Base-by-base conservation (phyloP, 805 yeast genomes). In the Spencermartinsiella europaea region DNA sequence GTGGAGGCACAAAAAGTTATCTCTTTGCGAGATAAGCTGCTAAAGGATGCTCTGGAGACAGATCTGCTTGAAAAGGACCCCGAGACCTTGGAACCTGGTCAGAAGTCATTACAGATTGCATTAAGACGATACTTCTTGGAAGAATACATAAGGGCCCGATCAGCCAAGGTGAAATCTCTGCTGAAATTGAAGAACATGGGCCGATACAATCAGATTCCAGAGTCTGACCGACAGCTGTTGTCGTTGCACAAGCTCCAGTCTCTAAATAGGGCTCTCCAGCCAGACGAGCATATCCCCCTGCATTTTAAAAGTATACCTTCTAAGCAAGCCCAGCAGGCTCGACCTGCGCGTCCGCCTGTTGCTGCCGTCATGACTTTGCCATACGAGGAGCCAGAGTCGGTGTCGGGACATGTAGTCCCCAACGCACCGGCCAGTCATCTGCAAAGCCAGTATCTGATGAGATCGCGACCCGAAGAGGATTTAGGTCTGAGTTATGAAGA, bases 1-100 rank as follows among this genome's bases (percentile, higher is more conserved):
- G 19, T 12, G 12, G 51, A 53, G 40, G 48, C 47, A 14, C 36
- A 31, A 27, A 53, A 52, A 38, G 45, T 52, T 34, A 38, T 52
- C 1, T 42, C 27, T 8, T 38, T 52, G 5, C 38, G 54, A 21
- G 48, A 53, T 40, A 34, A 36, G n/a, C 38, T 52, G 4, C 40
- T 52, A 25, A 39, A 47, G 38, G 34, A 49, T 16, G 53, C 50
- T 4, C 43, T 47, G 3, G 50, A 48, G 4, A 35, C 50, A 21
- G 38, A 39, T 17, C 38, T 51, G 19, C 21, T 48, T 27, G 44
- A 40, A 10, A 31, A 38, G 15, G 34, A 45, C 33, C 40, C 53
- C 2, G 17, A 41, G 3, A 28, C 42, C 16, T 34, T 50, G 20
- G 36, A 28, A 3, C 45, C 42, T 20, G 15, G 41, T 2, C 35